Base-by-base conservation (phyloP, 257 asterid genomes). In the Catharanthus roseus region DNA sequence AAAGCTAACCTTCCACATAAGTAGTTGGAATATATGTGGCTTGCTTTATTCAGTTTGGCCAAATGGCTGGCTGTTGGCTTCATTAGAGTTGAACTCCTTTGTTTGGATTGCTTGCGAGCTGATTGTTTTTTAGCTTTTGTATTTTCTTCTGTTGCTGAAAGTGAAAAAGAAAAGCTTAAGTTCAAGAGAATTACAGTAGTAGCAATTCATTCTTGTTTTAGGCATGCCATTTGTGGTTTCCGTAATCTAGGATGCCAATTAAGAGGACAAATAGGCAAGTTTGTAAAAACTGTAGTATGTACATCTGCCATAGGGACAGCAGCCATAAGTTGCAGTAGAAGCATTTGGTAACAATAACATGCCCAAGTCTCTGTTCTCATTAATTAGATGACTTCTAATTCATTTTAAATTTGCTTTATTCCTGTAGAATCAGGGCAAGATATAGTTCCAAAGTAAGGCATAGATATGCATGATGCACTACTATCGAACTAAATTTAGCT, bases 41-140 rank as follows among this genome's bases (percentile, higher is more conserved):
- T 81, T 49, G 67, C 72, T 36, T 82, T 82, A 47, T 74, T 76
- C 50, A 85, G 86, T 78, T 88, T 95, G 65, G 97, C 97, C 88
- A 95, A 82, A 82, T 88, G 92, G 80, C 99, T 88, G 9, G 89
- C 90, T 41, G 99, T 95, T 55, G 96, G 97, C 74, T 83, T 86
- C 97, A 95, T 83, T 12, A 89, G 82, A 55, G 86, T 89, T 44
- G 89, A 86, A 68, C 79, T 83, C 77, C 83, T 79, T 55, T 84
- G 63, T 71, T 77, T 82, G 38, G 74, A 75, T 77, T 70, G 45
- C 73, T 81, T 80, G 39, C 67, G 45, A 57, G 21, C 58, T 24
- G 84, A 36, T 72, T 77, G 83, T 44, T 74, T 36, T 71, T 83
- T 85, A 28, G 77, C 45, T 65, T 83, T 84, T 68, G 77, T 36